phyloP scores from a whole-genome alignment of 768 basidiomycete species.

The Mycena rosella region DNA sequence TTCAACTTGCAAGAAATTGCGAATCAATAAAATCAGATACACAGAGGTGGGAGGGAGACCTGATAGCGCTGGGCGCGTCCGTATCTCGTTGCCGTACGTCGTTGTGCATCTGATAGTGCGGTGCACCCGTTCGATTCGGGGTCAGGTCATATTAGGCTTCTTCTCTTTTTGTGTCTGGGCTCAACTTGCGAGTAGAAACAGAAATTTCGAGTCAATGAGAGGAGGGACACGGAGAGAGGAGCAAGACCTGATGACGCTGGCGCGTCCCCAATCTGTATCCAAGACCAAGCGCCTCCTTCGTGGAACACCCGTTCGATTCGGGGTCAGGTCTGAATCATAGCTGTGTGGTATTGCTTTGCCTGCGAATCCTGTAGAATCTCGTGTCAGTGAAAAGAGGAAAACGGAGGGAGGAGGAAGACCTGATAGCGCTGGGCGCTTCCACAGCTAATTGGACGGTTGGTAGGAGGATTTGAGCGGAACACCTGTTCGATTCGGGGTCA shows the following conservation, averaged over 20 bases:
- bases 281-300: not conserved
- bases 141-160: not conserved
- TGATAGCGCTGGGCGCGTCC: not conserved
- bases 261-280: too few species aligned
- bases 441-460: too few species aligned
- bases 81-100: too few species aligned
- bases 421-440: not conserved
- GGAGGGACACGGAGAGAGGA: too few species aligned
- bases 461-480: not conserved
- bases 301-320: not conserved
- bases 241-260: slow-evolving; percentile 1
- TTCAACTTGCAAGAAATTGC: too few species aligned
- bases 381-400: not conserved
- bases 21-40: not conserved
- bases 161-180: not conserved
- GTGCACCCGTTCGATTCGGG: slow-evolving; percentile 1
- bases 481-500: slow-evolving; percentile 8
- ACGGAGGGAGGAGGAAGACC: not conserved
- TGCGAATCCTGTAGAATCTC: too few species aligned
- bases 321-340: not conserved
- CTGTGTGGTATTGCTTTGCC: not conserved
- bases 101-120: not conserved
- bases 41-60: not conserved
- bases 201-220: too few species aligned
- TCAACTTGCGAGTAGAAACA: too few species aligned